Conservation (phyloP, 495 filamentous ascomycete species). For the Terfezia claveryi region DNA sequence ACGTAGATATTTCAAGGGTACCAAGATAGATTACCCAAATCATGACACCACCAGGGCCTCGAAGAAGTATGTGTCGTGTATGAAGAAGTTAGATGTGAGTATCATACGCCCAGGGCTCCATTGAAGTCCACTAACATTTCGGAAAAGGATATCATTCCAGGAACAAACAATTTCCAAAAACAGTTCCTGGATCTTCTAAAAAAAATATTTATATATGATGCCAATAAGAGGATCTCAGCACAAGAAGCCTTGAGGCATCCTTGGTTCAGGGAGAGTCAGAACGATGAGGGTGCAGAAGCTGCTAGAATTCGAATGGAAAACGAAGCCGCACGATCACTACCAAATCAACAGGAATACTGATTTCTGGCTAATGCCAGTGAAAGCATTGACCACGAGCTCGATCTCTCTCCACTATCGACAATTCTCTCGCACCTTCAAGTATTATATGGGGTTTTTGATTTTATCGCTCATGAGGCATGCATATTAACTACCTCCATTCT, state of each 20-base stretch:
- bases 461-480: too few relatives aligned
- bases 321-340: conserved; percentile 4
- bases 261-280: conserved; percentile 73
- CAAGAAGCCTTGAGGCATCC: conserved; percentile 76
- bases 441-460: too few relatives aligned
- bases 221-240: conserved; percentile 70
- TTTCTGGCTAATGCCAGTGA: too few relatives aligned
- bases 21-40: conserved; percentile 72
- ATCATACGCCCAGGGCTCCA: not conserved
- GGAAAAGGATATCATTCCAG: conserved; percentile 61
- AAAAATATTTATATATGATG: conserved; percentile 90
- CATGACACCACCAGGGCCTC: conserved; percentile 71
- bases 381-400: too few relatives aligned
- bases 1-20: conserved; percentile 61
- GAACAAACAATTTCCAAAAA: conserved; percentile 45
- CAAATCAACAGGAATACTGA: too few relatives aligned
- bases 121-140: not conserved
- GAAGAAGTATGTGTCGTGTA: conserved; percentile 78
- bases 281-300: conserved; percentile 90
- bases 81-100: conserved; percentile 72
- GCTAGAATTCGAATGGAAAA: conserved; percentile 43
- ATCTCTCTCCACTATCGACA: too few relatives aligned
- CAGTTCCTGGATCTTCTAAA: conserved; percentile 72
- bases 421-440: too few relatives aligned
- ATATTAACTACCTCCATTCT: too few relatives aligned